These are phyloP conservation scores for Amanita fuliginea DNA, from an alignment of 768 basidiomycete genomes.

Conservation along the genomic window DNA sequence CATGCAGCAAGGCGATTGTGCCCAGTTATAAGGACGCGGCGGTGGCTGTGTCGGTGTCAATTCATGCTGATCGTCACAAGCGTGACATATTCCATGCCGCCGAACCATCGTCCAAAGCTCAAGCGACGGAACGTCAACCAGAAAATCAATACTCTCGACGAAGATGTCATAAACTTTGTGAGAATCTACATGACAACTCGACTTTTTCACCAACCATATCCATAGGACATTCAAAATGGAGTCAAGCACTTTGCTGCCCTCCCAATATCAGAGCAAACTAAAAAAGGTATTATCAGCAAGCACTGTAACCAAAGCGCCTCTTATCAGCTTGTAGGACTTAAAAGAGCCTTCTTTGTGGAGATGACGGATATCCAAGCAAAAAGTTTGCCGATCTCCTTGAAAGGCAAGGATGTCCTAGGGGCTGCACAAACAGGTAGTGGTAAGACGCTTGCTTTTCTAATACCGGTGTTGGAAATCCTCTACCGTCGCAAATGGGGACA, in stretches of 20 bases:
- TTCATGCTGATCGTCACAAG: neutral
- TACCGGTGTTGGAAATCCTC: slow-evolving; percentile 86
- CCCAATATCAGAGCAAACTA: slow-evolving; percentile 68
- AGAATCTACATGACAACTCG: slow-evolving; percentile 6
- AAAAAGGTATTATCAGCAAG: slow-evolving; percentile 38
- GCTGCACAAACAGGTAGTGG: slow-evolving; percentile 94
- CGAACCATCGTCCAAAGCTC: slow-evolving; percentile 10
- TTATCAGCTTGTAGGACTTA: slow-evolving; percentile 45
- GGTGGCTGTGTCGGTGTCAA: neutral
- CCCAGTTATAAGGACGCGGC: neutral
- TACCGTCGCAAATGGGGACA: slow-evolving; percentile 91
- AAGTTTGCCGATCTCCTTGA: slow-evolving; percentile 83
- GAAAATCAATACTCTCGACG: slow-evolving; percentile 38
- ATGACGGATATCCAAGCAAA: slow-evolving; percentile 92
- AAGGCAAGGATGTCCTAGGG: slow-evolving; percentile 93
- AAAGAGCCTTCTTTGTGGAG: slow-evolving; percentile 73
- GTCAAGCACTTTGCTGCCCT: slow-evolving; percentile 58
- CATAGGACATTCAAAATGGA: neutral
- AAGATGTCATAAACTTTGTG: slow-evolving; percentile 40
- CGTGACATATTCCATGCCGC: neutral
- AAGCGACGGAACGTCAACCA: slow-evolving; percentile 38
- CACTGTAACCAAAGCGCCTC: neutral
- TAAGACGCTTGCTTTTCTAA: slow-evolving; percentile 92
- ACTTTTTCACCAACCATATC: neutral
- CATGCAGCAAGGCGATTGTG: neutral